A percentile compares a stretch with the other conserved stretches of the same genome.
These are phyloP conservation scores for Nigrospora osmanthi DNA, from an alignment of 2,329 filamentous ascomycete genomes.

Conservation along the genomic window DNA sequence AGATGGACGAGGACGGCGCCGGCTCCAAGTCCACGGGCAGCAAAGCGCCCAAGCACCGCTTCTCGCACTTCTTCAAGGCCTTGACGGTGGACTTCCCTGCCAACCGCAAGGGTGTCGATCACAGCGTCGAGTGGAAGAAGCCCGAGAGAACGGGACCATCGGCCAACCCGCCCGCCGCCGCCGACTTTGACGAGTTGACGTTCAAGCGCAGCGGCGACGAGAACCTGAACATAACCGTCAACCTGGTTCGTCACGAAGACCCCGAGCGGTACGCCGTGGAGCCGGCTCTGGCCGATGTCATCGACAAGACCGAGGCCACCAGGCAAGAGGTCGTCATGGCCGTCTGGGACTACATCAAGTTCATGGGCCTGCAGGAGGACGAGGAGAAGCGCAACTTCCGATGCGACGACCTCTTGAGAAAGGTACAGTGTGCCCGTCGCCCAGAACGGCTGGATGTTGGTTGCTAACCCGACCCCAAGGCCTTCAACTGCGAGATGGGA, in stretches of 20 bases:
- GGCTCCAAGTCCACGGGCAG: constrained; percentile 24
- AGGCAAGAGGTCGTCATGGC: constrained; percentile 83
- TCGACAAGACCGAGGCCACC: constrained; percentile 82
- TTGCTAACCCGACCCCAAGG: constrained; percentile 27
- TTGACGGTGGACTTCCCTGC: constrained; percentile 68
- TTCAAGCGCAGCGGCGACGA: constrained; percentile 91
- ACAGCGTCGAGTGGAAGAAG: constrained; percentile 79
- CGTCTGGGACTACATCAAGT: constrained; percentile 90
- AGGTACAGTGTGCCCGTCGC: constrained; percentile 43
- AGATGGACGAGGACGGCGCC: constrained; percentile 52
- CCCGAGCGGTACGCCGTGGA: constrained; percentile 80
- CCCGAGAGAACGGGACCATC: constrained; percentile 49
- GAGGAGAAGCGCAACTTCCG: constrained; percentile 90
- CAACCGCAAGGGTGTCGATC: constrained; percentile 47
- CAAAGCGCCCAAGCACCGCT: constrained; percentile 40
- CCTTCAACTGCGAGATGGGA: constrained; percentile 70
- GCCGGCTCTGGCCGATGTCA: constrained; percentile 69
- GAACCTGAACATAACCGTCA: constrained; percentile 85
- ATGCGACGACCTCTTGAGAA: constrained; percentile 75
- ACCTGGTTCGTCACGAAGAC: constrained; percentile 73
- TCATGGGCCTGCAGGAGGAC: constrained; percentile 81
- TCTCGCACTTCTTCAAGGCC: constrained; percentile 78
- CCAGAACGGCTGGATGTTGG: too few species aligned
- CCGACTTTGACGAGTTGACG: constrained; percentile 83
- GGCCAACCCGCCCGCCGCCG: constrained; percentile 51